A percentile compares a stretch with the other conserved stretches of the same genome.
Conservation (phyloP, 257 asterid genomes). For the Nicotiana tomentosiformis region DNA sequence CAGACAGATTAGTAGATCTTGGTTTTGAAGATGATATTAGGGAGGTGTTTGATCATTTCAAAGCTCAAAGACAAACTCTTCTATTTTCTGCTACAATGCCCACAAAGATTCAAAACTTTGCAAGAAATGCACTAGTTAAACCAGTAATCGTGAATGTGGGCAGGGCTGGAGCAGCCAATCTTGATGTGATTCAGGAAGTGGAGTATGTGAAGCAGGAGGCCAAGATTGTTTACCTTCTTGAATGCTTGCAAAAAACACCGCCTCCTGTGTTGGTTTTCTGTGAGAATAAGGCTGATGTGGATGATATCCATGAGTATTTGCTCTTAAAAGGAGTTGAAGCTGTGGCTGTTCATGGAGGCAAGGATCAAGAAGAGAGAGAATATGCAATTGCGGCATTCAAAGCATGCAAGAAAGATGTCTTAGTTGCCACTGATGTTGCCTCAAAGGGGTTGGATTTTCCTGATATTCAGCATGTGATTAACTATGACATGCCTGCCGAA, state of each 20-base stretch:
- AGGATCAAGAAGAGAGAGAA: constrained; percentile 85
- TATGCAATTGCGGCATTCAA: constrained; percentile 71
- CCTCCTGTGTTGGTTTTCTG: constrained; percentile 75
- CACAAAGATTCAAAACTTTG: constrained; percentile 73
- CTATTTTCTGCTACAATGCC: constrained; percentile 94
- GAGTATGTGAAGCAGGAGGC: constrained; percentile 88
- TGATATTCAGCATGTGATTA: constrained; percentile 75
- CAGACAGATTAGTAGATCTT: constrained; percentile 72
- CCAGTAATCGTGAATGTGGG: constrained; percentile 84
- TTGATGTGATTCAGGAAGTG: constrained; percentile 80
- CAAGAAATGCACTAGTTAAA: constrained; percentile 73
- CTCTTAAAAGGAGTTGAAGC: constrained; percentile 81
- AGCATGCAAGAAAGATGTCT: constrained; percentile 72
- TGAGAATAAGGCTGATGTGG: constrained; percentile 80
- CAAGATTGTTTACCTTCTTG: constrained; percentile 74
- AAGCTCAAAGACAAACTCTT: constrained; percentile 87
- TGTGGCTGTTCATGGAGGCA: constrained; percentile 75
- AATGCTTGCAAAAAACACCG: constrained; percentile 75
- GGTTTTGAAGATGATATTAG: constrained; percentile 89
- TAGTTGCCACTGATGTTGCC: constrained; percentile 85
- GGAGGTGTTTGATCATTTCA: constrained; percentile 88
- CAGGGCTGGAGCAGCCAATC: constrained; percentile 87
- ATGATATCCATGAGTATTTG: constrained; percentile 74
- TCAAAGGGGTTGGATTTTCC: constrained; percentile 87
- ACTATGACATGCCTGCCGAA: constrained; percentile 88